Evolutionary conservation across 192 early-diverging fungal species (phyloP), one percentile per base, ranked within the genome.

Genomic region (Entophlyctis helioformis): DNA sequence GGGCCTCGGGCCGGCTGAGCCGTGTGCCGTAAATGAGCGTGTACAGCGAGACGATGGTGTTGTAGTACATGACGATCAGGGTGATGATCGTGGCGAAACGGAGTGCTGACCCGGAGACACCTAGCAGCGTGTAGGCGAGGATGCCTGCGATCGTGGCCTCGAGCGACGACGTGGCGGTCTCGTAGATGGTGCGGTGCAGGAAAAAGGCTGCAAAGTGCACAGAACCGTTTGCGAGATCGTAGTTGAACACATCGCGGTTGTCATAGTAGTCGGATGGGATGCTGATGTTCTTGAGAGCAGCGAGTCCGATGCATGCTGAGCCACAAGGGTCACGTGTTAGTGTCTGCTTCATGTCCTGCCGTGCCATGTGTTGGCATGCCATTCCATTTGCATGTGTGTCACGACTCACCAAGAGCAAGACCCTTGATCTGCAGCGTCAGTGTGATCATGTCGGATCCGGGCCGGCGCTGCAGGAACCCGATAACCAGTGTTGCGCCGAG

Each of bases 241-340:
- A 56, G 46, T 56, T 45, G 31, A 46, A 62, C 0, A 62, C 47
- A 39, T 62, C 60, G 26, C 53, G 42, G 33, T 62, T 54, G 15
- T 49, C 53, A 43, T 62, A 62, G 40, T 56, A 62, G 40, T 62
- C 60, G 39, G 56, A 62, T n/a, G 54, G 53, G 46, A 62, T 57
- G 41, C 36, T 39, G 21, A 62, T 62, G 31, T 62, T 62, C 34
- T 62, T 62, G 19, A 62, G 41, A 7, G 60, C 60, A 6, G 60
- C 48, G 2, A 62, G 36, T 27, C 60, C 60, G 33, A 62, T 48
- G 41, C 60, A 62, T 33, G 60, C 60, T 44, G 32, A 16, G 4
- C 12, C 19, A 31, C 36, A 35, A n/a, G n/a, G n/a, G n/a, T n/a
- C n/a, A n/a, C n/a, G n/a, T n/a, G n/a, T n/a, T n/a, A n/a, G n/a